Evolutionary conservation across 768 basidiomycete genomes (phyloP).

Genomic region (Pleurotus platypus): DNA sequence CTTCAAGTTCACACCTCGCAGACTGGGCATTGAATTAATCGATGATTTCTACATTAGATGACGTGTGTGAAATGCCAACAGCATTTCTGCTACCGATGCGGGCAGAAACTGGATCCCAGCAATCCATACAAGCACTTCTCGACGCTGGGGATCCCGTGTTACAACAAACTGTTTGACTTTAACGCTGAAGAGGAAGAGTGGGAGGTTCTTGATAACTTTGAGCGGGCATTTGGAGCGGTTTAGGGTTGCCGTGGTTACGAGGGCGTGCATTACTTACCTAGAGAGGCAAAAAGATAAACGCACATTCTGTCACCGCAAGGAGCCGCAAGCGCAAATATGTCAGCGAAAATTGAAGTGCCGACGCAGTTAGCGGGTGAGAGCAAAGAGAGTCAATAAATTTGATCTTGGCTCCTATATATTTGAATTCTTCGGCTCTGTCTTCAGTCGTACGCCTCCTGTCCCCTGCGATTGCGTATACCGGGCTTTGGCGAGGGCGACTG

Average conservation of each 20-base stretch:
- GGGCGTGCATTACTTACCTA: too few species aligned
- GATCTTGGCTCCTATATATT: slow-evolving; percentile 21
- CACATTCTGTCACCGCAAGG: too few species aligned
- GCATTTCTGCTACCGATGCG: slow-evolving; percentile 86
- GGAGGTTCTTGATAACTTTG: slow-evolving; percentile 26
- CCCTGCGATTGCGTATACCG: slow-evolving; percentile 24
- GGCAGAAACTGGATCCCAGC: slow-evolving; percentile 37
- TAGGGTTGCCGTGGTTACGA: slow-evolving; percentile 10
- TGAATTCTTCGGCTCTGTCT: slow-evolving; percentile 10
- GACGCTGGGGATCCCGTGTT: slow-evolving; percentile 47
- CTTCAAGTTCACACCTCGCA: not conserved
- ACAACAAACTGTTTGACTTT: slow-evolving; percentile 63
- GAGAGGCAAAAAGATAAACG: too few species aligned
- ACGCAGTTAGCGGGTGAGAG: slow-evolving; percentile 16
- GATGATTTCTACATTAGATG: slow-evolving; percentile 46
- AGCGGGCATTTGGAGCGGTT: slow-evolving; percentile 10
- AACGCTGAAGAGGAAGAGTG: slow-evolving; percentile 37
- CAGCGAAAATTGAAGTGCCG: slow-evolving; percentile 22
- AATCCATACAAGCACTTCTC: slow-evolving; percentile 74
- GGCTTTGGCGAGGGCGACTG: slow-evolving; percentile 25
- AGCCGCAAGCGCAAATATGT: slow-evolving; percentile 1
- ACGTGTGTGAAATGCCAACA: slow-evolving; percentile 68
- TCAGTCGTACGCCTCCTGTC: slow-evolving; percentile 24
- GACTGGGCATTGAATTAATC: slow-evolving; percentile 9
- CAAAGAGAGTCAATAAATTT: slow-evolving; percentile 9